Evolutionary conservation across 305 asterid species (phyloP), one percentile per base, ranked within the genome.

Genomic region (Fraxinus latifolia): DNA sequence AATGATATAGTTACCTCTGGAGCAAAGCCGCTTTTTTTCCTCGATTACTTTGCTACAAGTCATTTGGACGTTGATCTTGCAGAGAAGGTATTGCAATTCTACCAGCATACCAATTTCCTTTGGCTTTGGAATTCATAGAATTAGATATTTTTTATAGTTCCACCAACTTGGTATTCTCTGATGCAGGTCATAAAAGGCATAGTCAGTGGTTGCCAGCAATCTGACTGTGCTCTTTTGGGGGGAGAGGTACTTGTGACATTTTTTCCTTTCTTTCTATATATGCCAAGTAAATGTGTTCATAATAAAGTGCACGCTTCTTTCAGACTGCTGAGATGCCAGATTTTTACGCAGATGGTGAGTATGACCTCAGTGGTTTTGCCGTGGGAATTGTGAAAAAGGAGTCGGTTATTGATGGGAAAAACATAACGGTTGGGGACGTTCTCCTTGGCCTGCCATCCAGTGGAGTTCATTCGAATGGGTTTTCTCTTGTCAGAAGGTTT

Each of bases 291-390:
- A 32, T 15, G 44, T 37, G 74, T 71, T 71, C 23, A 75, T 79
- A 78, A 73, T 67, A 73, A 76, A 78, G 60, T 78, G 68, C 7
- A 19, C n/a, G 19, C 86, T 62, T 60, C 27, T 88, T 88, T 81
- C 90, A 95, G 99, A 95, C 98, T 33, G 99, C 99, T 55, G 99
- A 95, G 90, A 95, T 95, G 99, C 99, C 99, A 62, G 97, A 87
- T 79, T 94, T 95, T 79, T 95, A 95, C 81, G 93, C 96, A 11
- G 93, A 91, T 44, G 97, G 99, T 32, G 99, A 95, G 82, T 95
- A 94, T 83, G 99, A 95, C 85, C 88, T 95, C 60, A 95, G 99
- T 77, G 99, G 98, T 79, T 95, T 92, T 83, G 97, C 99, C 14
- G 97, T 95, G 6, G 98, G 99, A 77, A 88, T 91, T 11, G 97